Base-by-base conservation (phyloP, 257 asterid genomes). In the Euphrasia confusa region DNA sequence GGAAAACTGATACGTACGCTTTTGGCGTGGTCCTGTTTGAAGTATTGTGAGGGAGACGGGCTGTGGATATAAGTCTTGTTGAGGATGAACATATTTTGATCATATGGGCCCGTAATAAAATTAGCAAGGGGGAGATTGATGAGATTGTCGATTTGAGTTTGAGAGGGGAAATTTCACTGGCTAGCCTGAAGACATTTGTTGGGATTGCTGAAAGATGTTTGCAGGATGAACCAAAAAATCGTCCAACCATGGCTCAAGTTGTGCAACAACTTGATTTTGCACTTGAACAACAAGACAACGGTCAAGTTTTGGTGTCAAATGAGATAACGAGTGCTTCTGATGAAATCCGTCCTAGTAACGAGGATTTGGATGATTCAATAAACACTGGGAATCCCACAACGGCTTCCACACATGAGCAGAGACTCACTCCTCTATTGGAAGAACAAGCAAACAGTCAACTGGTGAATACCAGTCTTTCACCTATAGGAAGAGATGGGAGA, bases 21-120 rank as follows among this genome's bases (percentile, higher is more conserved):
- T 85, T 83, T 68, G 90, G 94, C 13, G 88, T 81, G 57, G 84
- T 85, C 72, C 47, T 83, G 67, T 69, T 85, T 50, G 90, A 79
- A 77, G 73, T 78, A 15, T 71, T 83, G 55, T 75, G 88, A 13
- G 89, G 85, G 33, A 80, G 88, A 60, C 80, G 83, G 3, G 83
- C 84, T 27, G 70, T 75, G 68, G 78, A 77, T 71, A 67, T 54
- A 21, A 58, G 68, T 18, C 70, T 60, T 32, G 54, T 45, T 14
- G 86, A 75, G 59, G 82, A 79, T 42, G 76, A 80, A 47, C 81
- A 66, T 40, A 63, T 71, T 58, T 70, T 85, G 18, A 71, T 73
- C 35, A 68, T 65, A 48, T 83, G 90, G 94, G 90, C 80, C 57
- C 58, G 55, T 32, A 75, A 77, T 57, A 83, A 77, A 72, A 73